phyloP scores from a whole-genome alignment of 2,329 filamentous ascomycete genomes.

The Fusarium chlamydosporum region DNA sequence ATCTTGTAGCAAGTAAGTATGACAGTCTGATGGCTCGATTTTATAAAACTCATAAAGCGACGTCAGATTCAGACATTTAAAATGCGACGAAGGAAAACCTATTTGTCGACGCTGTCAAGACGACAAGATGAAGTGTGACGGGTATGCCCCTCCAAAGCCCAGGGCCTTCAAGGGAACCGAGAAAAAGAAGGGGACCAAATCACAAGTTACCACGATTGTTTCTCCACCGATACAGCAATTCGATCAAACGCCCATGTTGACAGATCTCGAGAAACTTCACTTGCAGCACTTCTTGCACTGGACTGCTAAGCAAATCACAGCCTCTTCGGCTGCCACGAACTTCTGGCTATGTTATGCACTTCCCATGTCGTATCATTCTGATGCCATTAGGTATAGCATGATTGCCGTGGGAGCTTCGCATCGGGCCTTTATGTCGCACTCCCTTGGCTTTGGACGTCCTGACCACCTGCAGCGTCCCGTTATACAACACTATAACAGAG shows the following conservation, averaged over 20 bases:
- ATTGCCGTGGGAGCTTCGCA: conserved; percentile 22
- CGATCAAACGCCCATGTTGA: neutral
- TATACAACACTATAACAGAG: conserved; percentile 27
- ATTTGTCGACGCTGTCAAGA: conserved; percentile 20
- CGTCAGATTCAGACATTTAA: conserved; percentile 11
- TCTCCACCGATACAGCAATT: neutral
- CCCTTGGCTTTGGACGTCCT: neutral
- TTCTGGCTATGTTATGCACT: conserved; percentile 22
- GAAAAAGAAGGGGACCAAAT: neutral
- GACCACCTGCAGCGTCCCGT: conserved; percentile 2
- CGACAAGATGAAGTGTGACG: conserved; percentile 28
- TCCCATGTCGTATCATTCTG: conserved; percentile 16
- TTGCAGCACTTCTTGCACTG: conserved; percentile 17
- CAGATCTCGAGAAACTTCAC: conserved; percentile 2
- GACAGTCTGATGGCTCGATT: no score
- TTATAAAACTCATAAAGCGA: neutral
- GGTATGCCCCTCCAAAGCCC: conserved; percentile 17
- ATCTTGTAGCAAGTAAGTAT: conserved; percentile 7
- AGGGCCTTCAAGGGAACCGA: neutral
- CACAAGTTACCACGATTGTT: fast-evolving
- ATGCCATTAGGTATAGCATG: conserved; percentile 24
- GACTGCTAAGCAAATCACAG: conserved; percentile 8
- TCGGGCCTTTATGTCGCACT: conserved; percentile 14
- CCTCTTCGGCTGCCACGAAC: conserved; percentile 2
- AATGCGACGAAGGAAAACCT: conserved; percentile 23